phyloP scores from a whole-genome alignment of 768 basidiomycete species.

The Artomyces pyxidatus region DNA sequence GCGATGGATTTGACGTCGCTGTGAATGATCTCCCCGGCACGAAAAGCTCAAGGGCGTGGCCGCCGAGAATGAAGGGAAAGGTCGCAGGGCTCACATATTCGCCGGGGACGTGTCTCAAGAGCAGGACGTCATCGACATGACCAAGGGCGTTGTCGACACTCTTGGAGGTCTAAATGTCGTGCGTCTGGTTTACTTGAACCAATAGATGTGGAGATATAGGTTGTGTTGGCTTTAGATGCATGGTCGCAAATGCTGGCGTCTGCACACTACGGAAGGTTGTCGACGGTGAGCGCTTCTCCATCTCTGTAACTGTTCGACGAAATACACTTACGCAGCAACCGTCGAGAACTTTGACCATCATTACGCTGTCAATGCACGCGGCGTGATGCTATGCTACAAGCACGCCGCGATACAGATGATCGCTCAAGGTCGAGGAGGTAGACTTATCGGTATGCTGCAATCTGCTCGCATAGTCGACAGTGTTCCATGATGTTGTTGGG shows the following conservation, averaged over 20 bases:
- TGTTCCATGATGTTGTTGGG: background rate
- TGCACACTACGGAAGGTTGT: conserved; percentile 8
- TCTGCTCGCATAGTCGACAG: background rate
- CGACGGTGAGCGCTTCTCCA: conserved; percentile 12
- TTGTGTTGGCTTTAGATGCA: too few species aligned
- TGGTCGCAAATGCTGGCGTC: conserved; percentile 22
- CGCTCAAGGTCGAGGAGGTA: conserved; percentile 10
- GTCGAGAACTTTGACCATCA: conserved; percentile 4
- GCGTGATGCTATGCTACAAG: conserved; percentile 20
- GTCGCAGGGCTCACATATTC: conserved; percentile 16
- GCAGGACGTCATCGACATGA: conserved; percentile 18
- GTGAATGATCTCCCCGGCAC: conserved; percentile 25
- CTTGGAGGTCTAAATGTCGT: conserved; percentile 27
- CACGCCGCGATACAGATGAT: conserved; percentile 18
- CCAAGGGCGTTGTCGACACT: conserved; percentile 15
- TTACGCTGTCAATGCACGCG: conserved; percentile 5
- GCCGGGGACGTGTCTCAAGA: conserved; percentile 13
- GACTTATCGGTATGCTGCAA: conserved; percentile 8
- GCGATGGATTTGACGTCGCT: conserved; percentile 25
- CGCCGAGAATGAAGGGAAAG: conserved; percentile 13
- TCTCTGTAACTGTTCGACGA: background rate
- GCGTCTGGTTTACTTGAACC: too few species aligned
- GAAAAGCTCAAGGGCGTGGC: conserved; percentile 20
- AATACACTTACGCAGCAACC: background rate
- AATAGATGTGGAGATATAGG: too few species aligned